phyloP scores from a whole-genome alignment of 305 asterid genomes.

The Stenogyne calaminthoides region DNA sequence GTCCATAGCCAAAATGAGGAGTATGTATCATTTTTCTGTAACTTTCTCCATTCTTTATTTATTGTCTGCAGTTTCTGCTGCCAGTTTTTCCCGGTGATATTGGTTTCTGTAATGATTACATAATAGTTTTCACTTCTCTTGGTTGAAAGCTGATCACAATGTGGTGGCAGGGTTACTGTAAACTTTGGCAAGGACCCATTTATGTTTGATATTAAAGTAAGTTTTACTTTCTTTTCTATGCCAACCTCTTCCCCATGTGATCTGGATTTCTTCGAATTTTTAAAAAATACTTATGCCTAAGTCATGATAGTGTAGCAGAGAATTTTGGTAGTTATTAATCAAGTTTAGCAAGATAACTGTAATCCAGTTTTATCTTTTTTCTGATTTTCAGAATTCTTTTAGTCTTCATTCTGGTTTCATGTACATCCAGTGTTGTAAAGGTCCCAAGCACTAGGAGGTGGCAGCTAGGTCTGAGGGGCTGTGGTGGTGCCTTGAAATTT shows the following conservation, averaged over 20 bases:
- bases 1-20: conserved; percentile 97
- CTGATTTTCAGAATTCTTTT: not conserved
- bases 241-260: conserved; percentile 14
- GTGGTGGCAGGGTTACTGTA: conserved; percentile 75
- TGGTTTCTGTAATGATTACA: conserved; percentile 10
- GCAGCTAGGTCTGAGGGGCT: not conserved
- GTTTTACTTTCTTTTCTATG: conserved; percentile 29
- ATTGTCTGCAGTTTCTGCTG: conserved; percentile 22
- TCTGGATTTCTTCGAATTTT: conserved; percentile 1
- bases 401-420: conserved; percentile 15
- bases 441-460: not conserved
- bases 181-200: conserved; percentile 87
- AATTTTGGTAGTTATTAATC: conserved; percentile 4
- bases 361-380: not conserved
- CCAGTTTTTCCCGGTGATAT: conserved; percentile 21
- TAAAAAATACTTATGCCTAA: conserved; percentile 16
- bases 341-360: conserved; percentile 18
- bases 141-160: conserved; percentile 32
- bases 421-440: not conserved
- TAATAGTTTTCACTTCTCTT: conserved; percentile 29
- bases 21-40: conserved; percentile 53
- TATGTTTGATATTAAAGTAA: conserved; percentile 78
- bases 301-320: conserved; percentile 4
- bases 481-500: not conserved
- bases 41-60: conserved; percentile 22